A percentile compares a stretch with the other conserved stretches of the same genome.
Conservation (phyloP, 495 filamentous ascomycete species). For the Pseudoneurospora amorphoporcata region DNA sequence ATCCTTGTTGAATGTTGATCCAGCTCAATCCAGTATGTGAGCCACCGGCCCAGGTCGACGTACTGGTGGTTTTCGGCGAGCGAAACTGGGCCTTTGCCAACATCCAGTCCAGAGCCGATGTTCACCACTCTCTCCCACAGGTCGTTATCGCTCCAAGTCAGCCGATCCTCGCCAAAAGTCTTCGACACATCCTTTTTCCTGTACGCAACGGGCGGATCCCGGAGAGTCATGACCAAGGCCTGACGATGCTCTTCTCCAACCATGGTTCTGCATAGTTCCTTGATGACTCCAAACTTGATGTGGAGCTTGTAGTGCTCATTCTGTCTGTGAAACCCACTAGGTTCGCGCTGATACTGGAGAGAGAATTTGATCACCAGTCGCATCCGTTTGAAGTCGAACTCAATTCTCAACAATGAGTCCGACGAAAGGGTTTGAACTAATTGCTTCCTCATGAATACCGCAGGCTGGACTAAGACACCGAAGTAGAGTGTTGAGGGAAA, state of each 20-base stretch:
- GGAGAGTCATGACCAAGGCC: conserved; percentile 47
- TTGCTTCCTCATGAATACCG: conserved; percentile 41
- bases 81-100: conserved; percentile 31
- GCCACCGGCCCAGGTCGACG: conserved; percentile 77
- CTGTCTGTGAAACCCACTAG: conserved; percentile 4
- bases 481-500: conserved; percentile 33
- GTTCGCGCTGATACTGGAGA: not conserved
- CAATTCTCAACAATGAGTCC: conserved; percentile 14
- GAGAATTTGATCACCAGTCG: conserved; percentile 32
- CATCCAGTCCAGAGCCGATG: conserved; percentile 37
- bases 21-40: conserved; percentile 51
- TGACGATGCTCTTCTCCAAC: conserved; percentile 18
- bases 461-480: conserved; percentile 38
- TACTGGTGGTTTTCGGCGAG: conserved; percentile 46
- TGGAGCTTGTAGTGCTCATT: conserved; percentile 35
- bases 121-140: conserved; percentile 69
- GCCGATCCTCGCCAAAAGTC: conserved; percentile 34
- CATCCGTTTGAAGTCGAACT: conserved; percentile 33
- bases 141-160: conserved; percentile 54
- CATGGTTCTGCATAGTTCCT: conserved; percentile 41
- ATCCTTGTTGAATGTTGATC: conserved; percentile 10
- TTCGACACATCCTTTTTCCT: conserved; percentile 35
- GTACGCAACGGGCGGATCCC: conserved; percentile 56
- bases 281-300: conserved; percentile 55
- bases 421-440: conserved; percentile 8